Percentiles rank a stretch among this genome's conserved stretches.
Conservation (phyloP, 192 early-diverging fungal species). For the Spizellomyces punctatus region DNA sequence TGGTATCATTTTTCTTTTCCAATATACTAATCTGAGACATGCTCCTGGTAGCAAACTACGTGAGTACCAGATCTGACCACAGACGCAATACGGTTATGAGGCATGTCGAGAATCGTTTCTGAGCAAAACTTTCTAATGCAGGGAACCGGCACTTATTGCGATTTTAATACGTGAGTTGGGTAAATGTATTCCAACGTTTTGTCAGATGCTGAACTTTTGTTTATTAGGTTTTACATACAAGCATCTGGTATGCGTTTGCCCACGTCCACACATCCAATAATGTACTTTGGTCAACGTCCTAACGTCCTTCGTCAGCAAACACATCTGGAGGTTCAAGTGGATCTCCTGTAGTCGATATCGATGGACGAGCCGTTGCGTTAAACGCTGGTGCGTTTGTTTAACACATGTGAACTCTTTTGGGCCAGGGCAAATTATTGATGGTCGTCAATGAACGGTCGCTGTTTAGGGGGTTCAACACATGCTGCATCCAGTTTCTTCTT, state of each 20-base stretch:
- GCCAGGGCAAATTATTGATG: background rate
- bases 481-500: slow-evolving; percentile 80
- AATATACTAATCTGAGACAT: background rate
- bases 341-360: slow-evolving; percentile 77
- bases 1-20: background rate
- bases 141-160: slow-evolving; percentile 39
- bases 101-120: too few species aligned
- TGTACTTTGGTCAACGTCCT: slow-evolving; percentile 48
- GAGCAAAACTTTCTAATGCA: background rate
- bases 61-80: background rate
- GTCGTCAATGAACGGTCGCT: background rate
- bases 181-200: background rate
- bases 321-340: slow-evolving; percentile 76
- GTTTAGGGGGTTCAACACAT: slow-evolving; percentile 46
- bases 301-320: slow-evolving; percentile 48
- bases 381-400: slow-evolving; percentile 52
- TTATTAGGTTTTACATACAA: slow-evolving; percentile 33
- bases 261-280: slow-evolving; percentile 17
- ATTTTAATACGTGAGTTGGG: slow-evolving; percentile 36
- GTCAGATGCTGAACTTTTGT: background rate
- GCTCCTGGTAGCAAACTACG: slow-evolving; percentile 8
- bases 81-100: too few species aligned
- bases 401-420: background rate
- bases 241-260: background rate
- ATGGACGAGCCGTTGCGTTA: slow-evolving; percentile 73